Conservation (phyloP, 2,329 filamentous ascomycete species). For the Pyrenophora graminea region DNA sequence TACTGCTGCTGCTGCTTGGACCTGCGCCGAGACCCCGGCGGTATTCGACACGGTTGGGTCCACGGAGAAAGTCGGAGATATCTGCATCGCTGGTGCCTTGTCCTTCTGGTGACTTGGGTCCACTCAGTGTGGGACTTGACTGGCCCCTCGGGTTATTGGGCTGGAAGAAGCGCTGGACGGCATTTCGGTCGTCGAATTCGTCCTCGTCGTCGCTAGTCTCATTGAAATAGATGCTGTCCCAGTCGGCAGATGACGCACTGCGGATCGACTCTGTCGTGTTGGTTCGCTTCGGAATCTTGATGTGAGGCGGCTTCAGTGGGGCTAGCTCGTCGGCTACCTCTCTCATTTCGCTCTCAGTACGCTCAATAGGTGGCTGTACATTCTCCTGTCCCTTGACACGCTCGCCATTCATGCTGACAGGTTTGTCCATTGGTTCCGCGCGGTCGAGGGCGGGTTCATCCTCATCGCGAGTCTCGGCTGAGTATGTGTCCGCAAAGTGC, state of each 20-base stretch:
- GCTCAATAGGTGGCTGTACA: slow-evolving; percentile 41
- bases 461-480: slow-evolving; percentile 68
- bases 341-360: slow-evolving; percentile 54
- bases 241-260: slow-evolving; percentile 50
- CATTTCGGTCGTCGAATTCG: slow-evolving; percentile 47
- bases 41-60: slow-evolving; percentile 33
- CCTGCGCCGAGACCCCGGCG: slow-evolving; percentile 48
- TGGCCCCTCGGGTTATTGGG: slow-evolving; percentile 25
- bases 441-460: slow-evolving; percentile 70
- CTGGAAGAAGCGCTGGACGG: slow-evolving; percentile 44
- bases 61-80: slow-evolving; percentile 44
- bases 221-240: slow-evolving; percentile 56
- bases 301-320: slow-evolving; percentile 36
- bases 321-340: slow-evolving; percentile 52
- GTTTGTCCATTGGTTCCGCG: slow-evolving; percentile 63
- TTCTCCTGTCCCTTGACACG: slow-evolving; percentile 62
- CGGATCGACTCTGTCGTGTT: slow-evolving; percentile 34
- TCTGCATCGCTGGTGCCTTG: slow-evolving; percentile 47
- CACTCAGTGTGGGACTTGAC: slow-evolving; percentile 19
- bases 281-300: slow-evolving; percentile 24
- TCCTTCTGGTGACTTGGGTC: slow-evolving; percentile 25
- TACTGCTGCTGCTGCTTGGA: slow-evolving; percentile 13
- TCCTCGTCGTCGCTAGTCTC: slow-evolving; percentile 54
- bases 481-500: slow-evolving; percentile 80
- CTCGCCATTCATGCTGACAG: slow-evolving; percentile 65